Conservation (phyloP, 2,329 filamentous ascomycete species). For the Xylaria sp. region DNA sequence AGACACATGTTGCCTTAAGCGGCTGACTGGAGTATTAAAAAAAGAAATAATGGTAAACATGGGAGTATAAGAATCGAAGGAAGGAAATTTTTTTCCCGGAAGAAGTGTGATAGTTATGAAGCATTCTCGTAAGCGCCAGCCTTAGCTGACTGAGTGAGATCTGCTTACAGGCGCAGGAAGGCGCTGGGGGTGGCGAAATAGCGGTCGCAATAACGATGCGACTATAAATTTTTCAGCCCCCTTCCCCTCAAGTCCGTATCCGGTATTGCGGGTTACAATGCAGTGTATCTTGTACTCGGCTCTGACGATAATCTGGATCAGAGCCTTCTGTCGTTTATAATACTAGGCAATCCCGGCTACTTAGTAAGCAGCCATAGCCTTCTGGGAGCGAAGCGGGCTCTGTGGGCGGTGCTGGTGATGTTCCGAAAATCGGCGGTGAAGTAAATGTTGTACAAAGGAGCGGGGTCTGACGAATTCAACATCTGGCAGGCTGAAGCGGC, state of each 20-base stretch:
- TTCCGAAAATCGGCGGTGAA: slow-evolving; percentile 56
- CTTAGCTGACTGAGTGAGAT: slow-evolving; percentile 14
- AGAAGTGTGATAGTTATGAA: background rate
- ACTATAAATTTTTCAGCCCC: slow-evolving; percentile 5
- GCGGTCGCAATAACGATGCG: slow-evolving; percentile 19
- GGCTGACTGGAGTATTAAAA: slow-evolving; percentile 17
- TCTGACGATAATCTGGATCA: slow-evolving; percentile 22
- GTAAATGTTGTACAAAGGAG: slow-evolving; percentile 54
- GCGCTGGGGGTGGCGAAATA: slow-evolving; percentile 15
- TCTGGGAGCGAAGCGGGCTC: slow-evolving; percentile 54
- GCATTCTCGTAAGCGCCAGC: slow-evolving; percentile 17
- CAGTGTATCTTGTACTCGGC: slow-evolving; percentile 15
- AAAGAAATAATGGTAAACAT: slow-evolving; percentile 8
- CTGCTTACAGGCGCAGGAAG: slow-evolving; percentile 13
- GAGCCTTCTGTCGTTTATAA: slow-evolving; percentile 37
- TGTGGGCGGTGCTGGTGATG: slow-evolving; percentile 45
- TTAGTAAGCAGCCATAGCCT: slow-evolving; percentile 53
- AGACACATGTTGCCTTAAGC: slow-evolving; percentile 4
- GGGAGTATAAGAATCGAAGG: slow-evolving; percentile 19
- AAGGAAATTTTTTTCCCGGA: background rate
- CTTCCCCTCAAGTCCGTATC: slow-evolving; percentile 22
- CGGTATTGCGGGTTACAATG: slow-evolving; percentile 16
- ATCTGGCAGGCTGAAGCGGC: slow-evolving; percentile 53
- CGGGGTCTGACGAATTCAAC: slow-evolving; percentile 48
- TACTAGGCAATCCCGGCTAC: slow-evolving; percentile 23